Base-by-base conservation (phyloP, 495 filamentous ascomycete species). In the Xylaria sp. region DNA sequence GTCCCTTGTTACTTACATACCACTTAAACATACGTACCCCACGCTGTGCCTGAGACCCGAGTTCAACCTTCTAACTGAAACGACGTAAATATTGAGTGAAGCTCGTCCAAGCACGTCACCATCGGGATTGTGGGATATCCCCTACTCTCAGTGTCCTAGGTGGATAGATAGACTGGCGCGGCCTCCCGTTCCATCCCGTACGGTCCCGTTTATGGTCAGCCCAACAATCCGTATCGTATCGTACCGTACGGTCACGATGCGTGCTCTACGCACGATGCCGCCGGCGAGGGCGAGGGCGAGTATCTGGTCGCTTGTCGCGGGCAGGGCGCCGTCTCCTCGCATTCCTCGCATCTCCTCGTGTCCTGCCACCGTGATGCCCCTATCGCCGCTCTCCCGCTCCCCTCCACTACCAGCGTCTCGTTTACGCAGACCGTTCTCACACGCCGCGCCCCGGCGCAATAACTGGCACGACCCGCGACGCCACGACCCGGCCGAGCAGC, bases 401-500 rank as follows among this genome's bases (percentile, higher is more conserved):
- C 26, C 48, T 50, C 62, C 73, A 55, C 14, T 48, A 21, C 48
- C 46, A 14, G 46, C 24, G 46, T 15, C 37, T 9, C 29, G 15
- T 26, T 41, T 24, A 11, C 59, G n/a, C 14, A 43, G 75, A 67
- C 73, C 73, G 15, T 76, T 79, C 71, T 79, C 76, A 8, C 75
- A 75, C 35, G 70, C 73, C 4, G 24, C 57, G 17, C 53, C 52
- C 61, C 72, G 64, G 37, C 63, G 29, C 11, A 75, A 72, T 50
- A 69, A 75, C 62, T 75, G 72, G 77, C 77, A 72, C 71, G 69
- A 71, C 48, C 73, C 73, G 17, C 77, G 65, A 26, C 72, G 69
- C 14, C 73, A 55, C 33, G 68, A 73, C 40, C 76, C 76, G 1
- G 64, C 63, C 74, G 70, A 78, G 21, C 76, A 71, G 26, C 74